Percentiles rank a stretch among this genome's conserved stretches.
phyloP scores from a whole-genome alignment of 2,329 filamentous ascomycete genomes.

The Dactylonectria macrodidyma region DNA sequence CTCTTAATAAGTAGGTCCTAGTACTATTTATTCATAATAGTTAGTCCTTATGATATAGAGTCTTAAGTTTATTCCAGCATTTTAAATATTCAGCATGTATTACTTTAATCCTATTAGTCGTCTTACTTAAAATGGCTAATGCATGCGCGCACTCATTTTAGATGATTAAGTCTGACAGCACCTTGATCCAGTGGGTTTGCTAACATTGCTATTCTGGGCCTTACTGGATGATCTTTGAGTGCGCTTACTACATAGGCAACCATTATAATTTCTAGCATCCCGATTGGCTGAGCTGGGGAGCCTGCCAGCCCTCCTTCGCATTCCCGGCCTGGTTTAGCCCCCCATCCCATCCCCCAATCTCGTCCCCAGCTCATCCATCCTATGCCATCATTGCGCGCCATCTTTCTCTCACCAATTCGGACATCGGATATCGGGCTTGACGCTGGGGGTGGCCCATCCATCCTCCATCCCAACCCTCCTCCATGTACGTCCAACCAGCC shows the following conservation, averaged over 20 bases:
- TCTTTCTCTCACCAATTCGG: conserved; percentile 7
- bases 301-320: too few relatives aligned
- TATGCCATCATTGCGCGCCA: conserved; percentile 24
- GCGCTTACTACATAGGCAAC: conserved; percentile 79
- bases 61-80: too few relatives aligned
- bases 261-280: too few relatives aligned
- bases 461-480: background rate
- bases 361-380: conserved; percentile 14
- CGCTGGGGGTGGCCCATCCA: background rate
- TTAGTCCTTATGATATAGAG: too few relatives aligned
- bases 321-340: too few relatives aligned
- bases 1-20: too few relatives aligned
- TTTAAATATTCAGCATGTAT: too few relatives aligned
- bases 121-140: conserved; percentile 63
- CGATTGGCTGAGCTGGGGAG: too few relatives aligned
- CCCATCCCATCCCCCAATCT: background rate
- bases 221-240: conserved; percentile 79
- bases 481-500: conserved; percentile 4
- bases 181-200: conserved; percentile 76
- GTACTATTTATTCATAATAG: too few relatives aligned
- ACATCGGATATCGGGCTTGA: conserved; percentile 28
- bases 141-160: conserved; percentile 75
- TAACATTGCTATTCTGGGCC: conserved; percentile 75
- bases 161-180: conserved; percentile 78
- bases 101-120: too few relatives aligned